phyloP scores from a whole-genome alignment of 805 yeast genomes.

The Saccharomycopsis fodiens region DNA sequence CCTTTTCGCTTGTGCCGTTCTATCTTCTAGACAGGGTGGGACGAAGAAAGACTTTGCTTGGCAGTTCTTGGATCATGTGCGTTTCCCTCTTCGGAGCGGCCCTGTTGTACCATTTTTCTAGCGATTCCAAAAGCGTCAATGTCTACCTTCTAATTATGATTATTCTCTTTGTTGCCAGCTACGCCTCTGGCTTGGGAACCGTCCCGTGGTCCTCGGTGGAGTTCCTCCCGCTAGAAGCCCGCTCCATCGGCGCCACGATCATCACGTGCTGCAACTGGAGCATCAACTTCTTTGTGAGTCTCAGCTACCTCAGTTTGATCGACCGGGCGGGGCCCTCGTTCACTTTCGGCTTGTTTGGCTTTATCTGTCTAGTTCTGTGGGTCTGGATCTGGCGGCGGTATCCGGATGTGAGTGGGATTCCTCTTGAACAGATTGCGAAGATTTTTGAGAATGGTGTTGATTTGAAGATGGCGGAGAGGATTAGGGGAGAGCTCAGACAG shows the following conservation, averaged over 20 bases:
- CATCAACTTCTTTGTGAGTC: slow-evolving; percentile 31
- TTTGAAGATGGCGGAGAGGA: slow-evolving; percentile 23
- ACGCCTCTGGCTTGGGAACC: slow-evolving; percentile 37
- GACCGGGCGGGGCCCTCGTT: slow-evolving; percentile 26
- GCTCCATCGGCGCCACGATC: slow-evolving; percentile 36
- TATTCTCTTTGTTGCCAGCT: slow-evolving; percentile 33
- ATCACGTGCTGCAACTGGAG: slow-evolving; percentile 38
- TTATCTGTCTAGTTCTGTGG: slow-evolving; percentile 31
- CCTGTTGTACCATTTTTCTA: neutral
- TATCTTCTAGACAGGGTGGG: slow-evolving; percentile 45
- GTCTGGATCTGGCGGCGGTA: slow-evolving; percentile 32
- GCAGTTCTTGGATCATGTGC: slow-evolving; percentile 34
- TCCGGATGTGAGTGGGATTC: slow-evolving; percentile 39
- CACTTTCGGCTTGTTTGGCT: slow-evolving; percentile 31
- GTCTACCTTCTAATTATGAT: slow-evolving; percentile 27
- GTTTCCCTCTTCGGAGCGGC: slow-evolving; percentile 29
- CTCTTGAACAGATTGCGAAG: slow-evolving; percentile 35
- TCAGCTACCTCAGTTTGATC: slow-evolving; percentile 30
- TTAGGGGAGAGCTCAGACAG: neutral
- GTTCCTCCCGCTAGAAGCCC: slow-evolving; percentile 34
- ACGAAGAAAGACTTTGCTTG: slow-evolving; percentile 41
- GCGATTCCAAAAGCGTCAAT: neutral
- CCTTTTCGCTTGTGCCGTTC: slow-evolving; percentile 47
- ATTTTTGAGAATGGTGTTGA: slow-evolving; percentile 36
- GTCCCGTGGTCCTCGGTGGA: slow-evolving; percentile 41